Percentiles rank a stretch among this genome's conserved stretches.
These are phyloP conservation scores for Leavenworthia alabamica DNA, from an alignment of 345 rosid genomes.

Conservation along the genomic window DNA sequence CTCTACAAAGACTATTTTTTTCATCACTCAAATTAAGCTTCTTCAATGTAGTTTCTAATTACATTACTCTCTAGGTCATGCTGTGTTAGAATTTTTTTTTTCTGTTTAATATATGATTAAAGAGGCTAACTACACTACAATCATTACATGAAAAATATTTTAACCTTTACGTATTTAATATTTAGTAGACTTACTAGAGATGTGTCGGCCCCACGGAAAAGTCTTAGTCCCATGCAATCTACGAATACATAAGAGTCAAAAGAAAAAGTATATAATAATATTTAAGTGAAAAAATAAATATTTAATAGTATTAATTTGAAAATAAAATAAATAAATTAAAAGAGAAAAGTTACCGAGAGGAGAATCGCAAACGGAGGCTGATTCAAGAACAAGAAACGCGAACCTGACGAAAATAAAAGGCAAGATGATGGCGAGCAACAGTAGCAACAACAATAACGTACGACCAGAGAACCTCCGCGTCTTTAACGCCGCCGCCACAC, in stretches of 20 bases:
- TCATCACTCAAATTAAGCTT: constrained; percentile 1
- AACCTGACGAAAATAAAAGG: constrained; percentile 63
- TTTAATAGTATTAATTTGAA: neutral
- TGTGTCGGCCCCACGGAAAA: constrained; percentile 58
- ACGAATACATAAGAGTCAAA: too few species aligned
- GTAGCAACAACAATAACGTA: constrained; percentile 39
- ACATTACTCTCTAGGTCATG: too few species aligned
- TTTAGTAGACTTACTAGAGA: constrained; percentile 43
- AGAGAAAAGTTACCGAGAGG: constrained; percentile 39
- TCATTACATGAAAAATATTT: constrained; percentile 1
- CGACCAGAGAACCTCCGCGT: constrained; percentile 57
- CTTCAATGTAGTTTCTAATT: neutral
- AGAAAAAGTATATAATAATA: neutral
- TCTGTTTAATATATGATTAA: constrained; percentile 1
- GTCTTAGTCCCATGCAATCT: constrained; percentile 65
- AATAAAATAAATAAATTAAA: neutral
- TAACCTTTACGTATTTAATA: neutral
- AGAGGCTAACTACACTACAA: constrained; percentile 4
- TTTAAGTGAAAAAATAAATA: neutral
- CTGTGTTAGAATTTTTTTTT: constrained; percentile 1
- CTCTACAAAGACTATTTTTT: neutral
- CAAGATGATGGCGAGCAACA: constrained; percentile 49
- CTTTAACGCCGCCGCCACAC: constrained; percentile 26
- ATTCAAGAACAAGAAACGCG: constrained; percentile 74
- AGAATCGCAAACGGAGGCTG: constrained; percentile 59